Percentiles rank a stretch among this genome's conserved stretches.
Evolutionary conservation across 805 yeast genomes (phyloP).

Genomic region (Pichia cabralensis): DNA sequence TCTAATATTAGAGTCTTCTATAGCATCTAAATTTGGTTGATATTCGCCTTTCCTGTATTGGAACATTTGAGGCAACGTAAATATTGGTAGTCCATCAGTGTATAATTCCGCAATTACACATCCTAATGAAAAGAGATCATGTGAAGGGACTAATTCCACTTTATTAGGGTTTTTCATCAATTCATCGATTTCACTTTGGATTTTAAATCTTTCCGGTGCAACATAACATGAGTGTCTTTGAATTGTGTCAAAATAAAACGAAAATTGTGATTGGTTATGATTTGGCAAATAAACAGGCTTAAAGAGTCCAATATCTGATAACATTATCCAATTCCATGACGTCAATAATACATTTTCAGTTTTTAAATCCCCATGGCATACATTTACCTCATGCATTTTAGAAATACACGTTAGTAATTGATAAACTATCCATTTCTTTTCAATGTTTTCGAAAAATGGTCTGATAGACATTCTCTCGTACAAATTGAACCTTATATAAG

Average conservation of each 20-base stretch:
- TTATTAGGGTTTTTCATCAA: constrained; percentile 2
- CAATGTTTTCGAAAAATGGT: constrained; percentile 75
- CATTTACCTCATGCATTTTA: constrained; percentile 49
- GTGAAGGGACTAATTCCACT: constrained; percentile 39
- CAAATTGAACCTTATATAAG: constrained; percentile 66
- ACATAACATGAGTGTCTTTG: constrained; percentile 79
- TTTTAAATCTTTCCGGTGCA: constrained; percentile 83
- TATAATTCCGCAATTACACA: constrained; percentile 89
- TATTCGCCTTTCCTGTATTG: constrained; percentile 66
- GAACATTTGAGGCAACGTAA: constrained; percentile 79
- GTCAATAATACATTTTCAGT: constrained; percentile 82
- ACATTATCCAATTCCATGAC: constrained; percentile 77
- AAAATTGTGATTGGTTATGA: constrained; percentile 85
- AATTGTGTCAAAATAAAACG: constrained; percentile 87
- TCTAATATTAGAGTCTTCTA: constrained; percentile 41
- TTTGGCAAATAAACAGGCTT: constrained; percentile 85
- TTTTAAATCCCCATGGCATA: constrained; percentile 87
- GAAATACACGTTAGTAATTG: constrained; percentile 61
- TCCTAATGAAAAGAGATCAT: constrained; percentile 79
- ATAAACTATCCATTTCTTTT: constrained; percentile 75
- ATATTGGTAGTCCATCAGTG: constrained; percentile 77
- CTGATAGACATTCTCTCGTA: constrained; percentile 81
- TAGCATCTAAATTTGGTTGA: constrained; percentile 49
- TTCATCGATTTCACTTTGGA: constrained; percentile 17
- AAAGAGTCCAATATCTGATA: constrained; percentile 75